These are phyloP conservation scores for Aspergillus sp. DNA, from an alignment of 2,329 filamentous ascomycete species.

Conservation along the genomic window DNA sequence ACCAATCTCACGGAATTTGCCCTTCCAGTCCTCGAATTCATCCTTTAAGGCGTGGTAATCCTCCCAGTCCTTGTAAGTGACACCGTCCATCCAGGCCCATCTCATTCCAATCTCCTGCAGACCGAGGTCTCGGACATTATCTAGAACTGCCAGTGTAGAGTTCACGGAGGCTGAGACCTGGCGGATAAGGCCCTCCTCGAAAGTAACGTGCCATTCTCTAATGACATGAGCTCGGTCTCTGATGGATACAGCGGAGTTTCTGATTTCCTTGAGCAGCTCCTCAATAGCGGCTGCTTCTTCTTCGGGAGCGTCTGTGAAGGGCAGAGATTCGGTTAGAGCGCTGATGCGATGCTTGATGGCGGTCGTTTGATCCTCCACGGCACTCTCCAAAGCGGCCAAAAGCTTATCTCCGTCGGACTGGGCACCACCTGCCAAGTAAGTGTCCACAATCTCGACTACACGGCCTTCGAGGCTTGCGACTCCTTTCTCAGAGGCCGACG, in stretches of 20 bases:
- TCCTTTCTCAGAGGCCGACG: conserved; percentile 80
- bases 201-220: conserved; percentile 72
- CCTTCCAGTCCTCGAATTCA: conserved; percentile 80
- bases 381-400: conserved; percentile 66
- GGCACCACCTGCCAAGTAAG: conserved; percentile 67
- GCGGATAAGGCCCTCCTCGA: conserved; percentile 66
- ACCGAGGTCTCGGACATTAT: conserved; percentile 77
- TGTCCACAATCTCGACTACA: conserved; percentile 69
- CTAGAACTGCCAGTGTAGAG: conserved; percentile 77
- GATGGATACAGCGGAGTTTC: conserved; percentile 68
- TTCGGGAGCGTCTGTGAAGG: conserved; percentile 57
- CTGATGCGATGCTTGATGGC: conserved; percentile 68
- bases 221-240: conserved; percentile 76
- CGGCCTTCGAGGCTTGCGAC: conserved; percentile 65
- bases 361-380: conserved; percentile 63
- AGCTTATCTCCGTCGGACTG: conserved; percentile 46
- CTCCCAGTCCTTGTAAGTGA: conserved; percentile 96
- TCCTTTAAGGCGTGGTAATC: conserved; percentile 88
- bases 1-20: conserved; percentile 75
- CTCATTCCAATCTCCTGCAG: conserved; percentile 87
- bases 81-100: conserved; percentile 93
- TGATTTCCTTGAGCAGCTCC: conserved; percentile 57
- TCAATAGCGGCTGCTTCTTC: conserved; percentile 54
- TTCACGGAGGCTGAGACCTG: conserved; percentile 72
- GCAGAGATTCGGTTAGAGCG: conserved; percentile 53